Conservation (phyloP, 306 rosid genomes). For the Mucuna pruriens region DNA sequence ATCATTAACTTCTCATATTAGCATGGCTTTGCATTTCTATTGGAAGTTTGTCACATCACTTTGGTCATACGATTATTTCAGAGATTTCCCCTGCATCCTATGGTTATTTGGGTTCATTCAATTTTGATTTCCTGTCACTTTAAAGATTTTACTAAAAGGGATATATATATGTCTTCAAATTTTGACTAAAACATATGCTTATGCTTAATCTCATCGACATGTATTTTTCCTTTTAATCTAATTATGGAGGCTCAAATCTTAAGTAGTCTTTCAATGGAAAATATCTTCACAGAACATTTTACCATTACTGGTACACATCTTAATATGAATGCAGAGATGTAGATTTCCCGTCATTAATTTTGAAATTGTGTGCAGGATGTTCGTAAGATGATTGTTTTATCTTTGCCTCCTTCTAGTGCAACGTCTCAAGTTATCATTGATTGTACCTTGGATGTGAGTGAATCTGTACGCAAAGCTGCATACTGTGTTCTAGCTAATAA, state of each 20-base stretch:
- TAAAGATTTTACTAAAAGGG: neutral
- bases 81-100: neutral
- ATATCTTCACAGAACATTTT: conserved; percentile 9
- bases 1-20: neutral
- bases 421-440: conserved; percentile 84
- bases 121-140: neutral
- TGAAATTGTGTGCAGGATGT: conserved; percentile 69
- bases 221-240: neutral
- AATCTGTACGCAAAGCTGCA: conserved; percentile 86
- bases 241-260: neutral
- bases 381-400: conserved; percentile 82
- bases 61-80: neutral
- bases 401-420: conserved; percentile 85
- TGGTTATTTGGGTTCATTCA: neutral
- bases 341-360: conserved; percentile 21
- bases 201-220: neutral
- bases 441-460: conserved; percentile 90
- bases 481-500: conserved; percentile 85
- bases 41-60: neutral
- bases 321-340: neutral
- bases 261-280: neutral
- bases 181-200: neutral
- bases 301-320: conserved; percentile 18
- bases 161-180: neutral
- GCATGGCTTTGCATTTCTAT: neutral